Conservation (phyloP, 148 eudicot species). For the Silene uniflora region DNA sequence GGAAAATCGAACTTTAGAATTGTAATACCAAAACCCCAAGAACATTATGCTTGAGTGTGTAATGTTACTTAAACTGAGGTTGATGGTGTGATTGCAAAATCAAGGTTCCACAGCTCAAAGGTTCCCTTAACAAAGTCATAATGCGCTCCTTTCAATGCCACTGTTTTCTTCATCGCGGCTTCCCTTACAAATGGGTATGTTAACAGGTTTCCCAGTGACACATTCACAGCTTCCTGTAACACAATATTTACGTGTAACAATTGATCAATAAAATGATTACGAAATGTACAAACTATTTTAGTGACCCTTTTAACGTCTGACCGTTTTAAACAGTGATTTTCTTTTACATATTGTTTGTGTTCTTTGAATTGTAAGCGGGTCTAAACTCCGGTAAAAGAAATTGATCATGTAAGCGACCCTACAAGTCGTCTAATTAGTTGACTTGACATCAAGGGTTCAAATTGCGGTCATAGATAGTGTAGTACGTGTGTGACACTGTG, state of each 20-base stretch:
- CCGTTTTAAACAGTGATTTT: no score
- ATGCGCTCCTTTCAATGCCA: constrained; percentile 72
- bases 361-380: no score
- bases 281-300: no score
- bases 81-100: constrained; percentile 40
- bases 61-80: constrained; percentile 20
- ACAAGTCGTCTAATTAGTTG: no score
- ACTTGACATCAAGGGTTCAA: no score
- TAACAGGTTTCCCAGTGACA: constrained; percentile 68
- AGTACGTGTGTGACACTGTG: no score
- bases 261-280: not conserved
- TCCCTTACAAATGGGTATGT: constrained; percentile 90
- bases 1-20: not conserved
- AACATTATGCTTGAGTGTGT: not conserved
- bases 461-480: no score
- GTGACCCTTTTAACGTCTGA: no score
- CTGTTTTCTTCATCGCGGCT: constrained; percentile 49
- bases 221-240: constrained; percentile 91
- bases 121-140: constrained; percentile 71
- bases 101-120: constrained; percentile 74
- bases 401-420: no score
- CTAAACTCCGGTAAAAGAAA: no score
- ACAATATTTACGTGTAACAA: not conserved
- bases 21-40: not conserved
- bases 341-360: no score